phyloP scores from a whole-genome alignment of 306 rosid species.

The Mucuna pruriens region DNA sequence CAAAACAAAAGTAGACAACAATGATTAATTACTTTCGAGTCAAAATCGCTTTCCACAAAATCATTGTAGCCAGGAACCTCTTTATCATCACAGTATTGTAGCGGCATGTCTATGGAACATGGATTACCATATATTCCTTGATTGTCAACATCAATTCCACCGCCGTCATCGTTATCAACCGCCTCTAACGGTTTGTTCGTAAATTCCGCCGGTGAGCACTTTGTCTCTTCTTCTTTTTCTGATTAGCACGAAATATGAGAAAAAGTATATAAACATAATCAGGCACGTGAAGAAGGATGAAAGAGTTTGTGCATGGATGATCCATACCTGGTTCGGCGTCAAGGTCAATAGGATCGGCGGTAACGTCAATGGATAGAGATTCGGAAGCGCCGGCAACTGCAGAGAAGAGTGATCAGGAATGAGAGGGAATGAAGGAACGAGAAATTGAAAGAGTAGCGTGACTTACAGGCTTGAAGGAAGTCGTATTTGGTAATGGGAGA shows the following conservation, averaged over 20 bases:
- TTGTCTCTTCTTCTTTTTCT: slow-evolving; percentile 19
- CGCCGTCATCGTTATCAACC: background rate
- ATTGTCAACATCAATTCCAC: background rate
- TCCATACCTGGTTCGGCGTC: slow-evolving; percentile 48
- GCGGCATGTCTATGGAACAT: slow-evolving; percentile 4
- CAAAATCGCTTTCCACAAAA: slow-evolving; percentile 34
- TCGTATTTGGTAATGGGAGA: slow-evolving; percentile 55
- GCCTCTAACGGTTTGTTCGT: slow-evolving; percentile 27
- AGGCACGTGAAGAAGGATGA: background rate
- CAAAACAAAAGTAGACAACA: background rate
- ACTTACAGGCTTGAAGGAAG: slow-evolving; percentile 61
- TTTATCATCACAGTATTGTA: slow-evolving; percentile 40
- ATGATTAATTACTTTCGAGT: slow-evolving; percentile 47
- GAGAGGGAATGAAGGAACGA: background rate
- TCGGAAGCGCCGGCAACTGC: slow-evolving; percentile 44
- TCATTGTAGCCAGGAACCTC: slow-evolving; percentile 33
- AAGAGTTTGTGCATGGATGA: slow-evolving; percentile 25
- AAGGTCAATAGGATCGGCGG: slow-evolving; percentile 46
- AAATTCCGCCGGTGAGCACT: slow-evolving; percentile 31
- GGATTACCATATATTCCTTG: background rate
- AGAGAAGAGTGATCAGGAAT: background rate
- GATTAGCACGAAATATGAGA: slow-evolving; percentile 29
- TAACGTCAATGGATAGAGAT: background rate
- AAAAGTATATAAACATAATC: slow-evolving; percentile 8
- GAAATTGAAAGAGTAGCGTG: background rate